phyloP scores from a whole-genome alignment of 2,329 filamentous ascomycete species.

The Cytospora piceicola region DNA sequence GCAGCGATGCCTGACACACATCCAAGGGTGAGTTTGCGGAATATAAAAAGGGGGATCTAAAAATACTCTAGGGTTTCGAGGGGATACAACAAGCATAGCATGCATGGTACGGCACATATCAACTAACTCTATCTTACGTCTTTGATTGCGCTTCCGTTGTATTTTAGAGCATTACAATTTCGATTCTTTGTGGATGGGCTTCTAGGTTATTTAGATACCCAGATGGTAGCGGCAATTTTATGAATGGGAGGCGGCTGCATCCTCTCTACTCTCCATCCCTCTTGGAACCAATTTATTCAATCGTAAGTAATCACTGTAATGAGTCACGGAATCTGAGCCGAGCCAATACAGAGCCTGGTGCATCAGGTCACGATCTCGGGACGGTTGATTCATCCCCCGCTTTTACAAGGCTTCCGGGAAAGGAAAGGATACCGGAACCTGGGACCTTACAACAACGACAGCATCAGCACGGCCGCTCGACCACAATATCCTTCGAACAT shows the following conservation, averaged over 20 bases:
- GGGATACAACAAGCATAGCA: slow-evolving; percentile 24
- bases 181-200: background rate
- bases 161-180: background rate
- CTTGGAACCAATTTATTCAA: too few species aligned
- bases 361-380: too few species aligned
- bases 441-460: too few species aligned
- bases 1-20: background rate
- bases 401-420: background rate
- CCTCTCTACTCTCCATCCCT: background rate
- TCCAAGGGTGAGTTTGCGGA: background rate
- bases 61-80: background rate
- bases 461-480: background rate
- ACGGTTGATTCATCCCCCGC: too few species aligned
- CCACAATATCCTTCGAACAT: background rate
- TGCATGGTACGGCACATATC: slow-evolving; percentile 19
- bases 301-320: too few species aligned
- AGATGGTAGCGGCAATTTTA: background rate
- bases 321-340: too few species aligned
- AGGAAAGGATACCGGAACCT: too few species aligned
- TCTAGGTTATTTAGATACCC: slow-evolving; percentile 16
- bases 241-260: background rate
- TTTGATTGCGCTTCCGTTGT: background rate
- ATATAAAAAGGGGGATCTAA: too few species aligned
- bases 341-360: too few species aligned
- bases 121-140: background rate